Base-by-base conservation (phyloP, 2,329 filamentous ascomycete species). In the Pseudophaeomoniella oleicola region DNA sequence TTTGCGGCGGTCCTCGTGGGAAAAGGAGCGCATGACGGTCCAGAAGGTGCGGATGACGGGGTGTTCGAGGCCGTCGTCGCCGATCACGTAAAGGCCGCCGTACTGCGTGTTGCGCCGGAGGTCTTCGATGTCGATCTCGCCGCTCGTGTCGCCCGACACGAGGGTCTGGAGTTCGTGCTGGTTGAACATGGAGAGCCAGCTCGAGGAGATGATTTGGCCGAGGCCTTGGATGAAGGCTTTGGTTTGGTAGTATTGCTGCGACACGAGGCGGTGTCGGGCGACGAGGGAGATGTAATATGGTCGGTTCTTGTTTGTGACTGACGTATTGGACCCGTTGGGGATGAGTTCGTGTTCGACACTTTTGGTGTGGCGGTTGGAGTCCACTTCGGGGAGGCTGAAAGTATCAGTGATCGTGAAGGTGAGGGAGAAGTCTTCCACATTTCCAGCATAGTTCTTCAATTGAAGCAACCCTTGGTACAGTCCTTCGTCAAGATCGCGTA, bases 141-240 rank as follows among this genome's bases (percentile, higher is more conserved):
- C 78, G 17, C 77, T 79, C n/a, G 22, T 27, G 48, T 93, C 86
- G 31, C 90, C 90, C 37, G 86, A 84, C 12, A 98, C 81, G 4
- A 98, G 76, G 1, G 84, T 90, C 59, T 96, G 90, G 3, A 98
- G 71, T 56, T 98, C 90, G 3, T 75, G 75, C 55, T 94, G 88
- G 57, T 98, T 98, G 66, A 98, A 98, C 90, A 98, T 96, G 49
- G 81, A 86, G 3, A 98, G 71, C 90, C 90, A 98, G 3, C 75
- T 75, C 0, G 88, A 87, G 40, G 87, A 80, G 45, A 98, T 90
- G 52, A 98, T 93, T 44, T 78, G 70, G 15, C 81, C 76, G 1
- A 98, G 73, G 0, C 90, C 90, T 38, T 76, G 76, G 5, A 98
- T 70, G 55, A 98, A 98, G 1, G 86, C 85, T 15, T 76, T 71